These are phyloP conservation scores for Zostera marina DNA, from an alignment of 116 monocot genomes.

Conservation along the genomic window DNA sequence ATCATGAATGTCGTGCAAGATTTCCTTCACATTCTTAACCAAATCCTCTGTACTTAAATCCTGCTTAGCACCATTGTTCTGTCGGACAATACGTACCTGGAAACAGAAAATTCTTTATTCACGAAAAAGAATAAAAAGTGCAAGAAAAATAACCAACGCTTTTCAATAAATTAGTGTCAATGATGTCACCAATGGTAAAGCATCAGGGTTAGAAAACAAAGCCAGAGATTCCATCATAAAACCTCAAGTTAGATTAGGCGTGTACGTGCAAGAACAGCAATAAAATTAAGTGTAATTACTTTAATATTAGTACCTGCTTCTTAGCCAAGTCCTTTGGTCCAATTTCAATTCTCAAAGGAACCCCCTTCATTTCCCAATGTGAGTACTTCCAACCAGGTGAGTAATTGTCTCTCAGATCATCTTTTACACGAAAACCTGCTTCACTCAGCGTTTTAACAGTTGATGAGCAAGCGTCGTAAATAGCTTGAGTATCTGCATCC, in stretches of 20 bases:
- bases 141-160: neutral
- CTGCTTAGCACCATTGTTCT: constrained; percentile 67
- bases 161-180: neutral
- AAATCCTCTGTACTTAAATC: constrained; percentile 45
- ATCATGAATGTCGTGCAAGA: constrained; percentile 47
- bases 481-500: constrained; percentile 68
- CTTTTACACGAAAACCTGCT: constrained; percentile 63
- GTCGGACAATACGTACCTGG: constrained; percentile 72
- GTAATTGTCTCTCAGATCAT: constrained; percentile 76
- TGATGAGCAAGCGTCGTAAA: constrained; percentile 57
- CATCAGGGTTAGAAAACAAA: neutral
- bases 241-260: too few relatives aligned
- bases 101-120: constrained; percentile 3
- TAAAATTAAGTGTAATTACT: neutral
- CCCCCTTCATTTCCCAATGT: constrained; percentile 93
- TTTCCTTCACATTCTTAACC: constrained; percentile 42
- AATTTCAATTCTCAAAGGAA: constrained; percentile 90
- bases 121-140: neutral
- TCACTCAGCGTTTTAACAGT: constrained; percentile 32
- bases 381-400: constrained; percentile 99
- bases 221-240: neutral
- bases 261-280: neutral
- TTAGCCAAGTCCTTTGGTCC: constrained; percentile 89
- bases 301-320: constrained; percentile 49
- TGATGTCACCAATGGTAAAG: neutral